These are phyloP conservation scores for Gracilaria vermiculophylla DNA, from an alignment of 23 red algal species.

Conservation along the genomic window DNA sequence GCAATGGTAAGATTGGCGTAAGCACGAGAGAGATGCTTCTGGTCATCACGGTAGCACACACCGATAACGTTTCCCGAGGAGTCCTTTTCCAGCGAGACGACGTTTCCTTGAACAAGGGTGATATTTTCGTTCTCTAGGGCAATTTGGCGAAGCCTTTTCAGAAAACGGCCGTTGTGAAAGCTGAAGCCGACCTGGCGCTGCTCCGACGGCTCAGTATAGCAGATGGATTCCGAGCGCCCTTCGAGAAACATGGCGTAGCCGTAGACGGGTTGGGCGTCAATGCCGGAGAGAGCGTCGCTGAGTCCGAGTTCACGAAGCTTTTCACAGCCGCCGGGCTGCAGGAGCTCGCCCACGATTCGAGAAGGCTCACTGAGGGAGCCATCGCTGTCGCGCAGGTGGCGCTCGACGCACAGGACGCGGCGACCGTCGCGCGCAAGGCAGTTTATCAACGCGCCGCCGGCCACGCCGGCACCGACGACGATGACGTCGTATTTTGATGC, in stretches of 20 bases:
- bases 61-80: slow-evolving; percentile 57
- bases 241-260: slow-evolving; percentile 96
- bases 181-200: slow-evolving; percentile 43
- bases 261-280: slow-evolving; percentile 85
- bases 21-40: slow-evolving; percentile 5
- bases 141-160: slow-evolving; percentile 81
- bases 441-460: slow-evolving; percentile 85
- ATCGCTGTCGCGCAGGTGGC: slow-evolving; percentile 29
- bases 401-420: slow-evolving; percentile 83
- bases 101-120: slow-evolving; percentile 81
- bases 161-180: slow-evolving; percentile 98
- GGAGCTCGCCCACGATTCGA: slow-evolving; percentile 94
- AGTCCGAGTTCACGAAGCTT: slow-evolving; percentile 76
- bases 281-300: slow-evolving; percentile 67
- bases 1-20: slow-evolving; percentile 87
- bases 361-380: slow-evolving; percentile 59
- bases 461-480: slow-evolving; percentile 96
- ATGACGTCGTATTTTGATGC: slow-evolving; percentile 74
- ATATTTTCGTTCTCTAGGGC: slow-evolving; percentile 54
- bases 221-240: slow-evolving; percentile 53
- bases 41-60: slow-evolving; percentile 55
- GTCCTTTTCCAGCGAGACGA: slow-evolving; percentile 48
- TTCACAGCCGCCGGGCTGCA: slow-evolving; percentile 88
- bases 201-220: slow-evolving; percentile 46
- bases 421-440: slow-evolving; percentile 81